A percentile compares a stretch with the other conserved stretches of the same genome.
These are phyloP conservation scores for Phytopythium boreale DNA, from an alignment of 352 stramenopile species.

Conservation along the genomic window DNA sequence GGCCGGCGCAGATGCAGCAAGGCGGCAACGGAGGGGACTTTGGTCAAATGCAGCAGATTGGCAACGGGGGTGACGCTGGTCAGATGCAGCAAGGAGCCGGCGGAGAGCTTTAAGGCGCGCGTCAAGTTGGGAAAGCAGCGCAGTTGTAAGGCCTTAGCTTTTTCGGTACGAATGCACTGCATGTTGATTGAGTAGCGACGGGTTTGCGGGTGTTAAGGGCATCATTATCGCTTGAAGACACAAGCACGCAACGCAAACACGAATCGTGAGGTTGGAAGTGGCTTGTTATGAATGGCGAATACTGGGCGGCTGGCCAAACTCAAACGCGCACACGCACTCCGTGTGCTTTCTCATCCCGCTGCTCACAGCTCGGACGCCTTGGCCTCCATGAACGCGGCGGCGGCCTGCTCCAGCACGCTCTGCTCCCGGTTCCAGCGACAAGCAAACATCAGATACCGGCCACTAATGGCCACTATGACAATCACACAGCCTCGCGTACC, in stretches of 20 bases:
- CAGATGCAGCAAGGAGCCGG: background rate
- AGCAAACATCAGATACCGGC: conserved; percentile 6
- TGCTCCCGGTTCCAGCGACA: conserved; percentile 7
- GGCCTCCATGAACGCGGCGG: conserved; percentile 15
- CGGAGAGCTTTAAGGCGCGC: background rate
- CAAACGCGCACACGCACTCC: background rate
- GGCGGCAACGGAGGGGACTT: background rate
- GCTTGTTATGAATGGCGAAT: background rate
- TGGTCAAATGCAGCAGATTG: background rate
- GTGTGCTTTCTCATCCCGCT: background rate
- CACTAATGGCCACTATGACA: background rate
- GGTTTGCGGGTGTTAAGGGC: too few species aligned
- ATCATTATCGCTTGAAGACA: too few species aligned
- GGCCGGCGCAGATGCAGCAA: background rate
- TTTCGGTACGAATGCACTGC: background rate
- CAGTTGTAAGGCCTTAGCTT: background rate
- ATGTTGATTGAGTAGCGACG: background rate
- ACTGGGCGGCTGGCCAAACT: background rate
- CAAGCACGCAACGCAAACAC: background rate
- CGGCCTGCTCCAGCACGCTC: conserved; percentile 38
- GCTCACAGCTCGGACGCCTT: conserved; percentile 4
- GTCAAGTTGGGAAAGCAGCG: background rate
- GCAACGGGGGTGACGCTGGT: background rate
- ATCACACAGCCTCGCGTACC: conserved; percentile 12
- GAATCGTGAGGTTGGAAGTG: background rate